These are phyloP conservation scores for Aciculoconidium aculeatum DNA, from an alignment of 805 yeast genomes.

Conservation along the genomic window DNA sequence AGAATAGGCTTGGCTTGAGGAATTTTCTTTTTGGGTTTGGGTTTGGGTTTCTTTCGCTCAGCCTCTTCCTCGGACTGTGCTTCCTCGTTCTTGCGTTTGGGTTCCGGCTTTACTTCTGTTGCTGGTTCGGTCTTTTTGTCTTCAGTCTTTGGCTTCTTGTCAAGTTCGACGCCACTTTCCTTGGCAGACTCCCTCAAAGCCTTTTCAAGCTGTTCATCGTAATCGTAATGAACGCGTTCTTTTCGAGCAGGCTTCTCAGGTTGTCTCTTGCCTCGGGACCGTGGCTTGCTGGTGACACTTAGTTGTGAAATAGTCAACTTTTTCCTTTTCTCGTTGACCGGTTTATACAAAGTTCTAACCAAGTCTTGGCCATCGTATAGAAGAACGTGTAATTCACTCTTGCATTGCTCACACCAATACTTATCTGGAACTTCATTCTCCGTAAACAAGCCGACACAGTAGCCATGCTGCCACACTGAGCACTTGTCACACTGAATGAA, in stretches of 20 bases:
- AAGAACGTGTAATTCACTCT: slow-evolving; percentile 71
- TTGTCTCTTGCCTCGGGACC: slow-evolving; percentile 19
- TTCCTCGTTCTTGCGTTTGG: slow-evolving; percentile 14
- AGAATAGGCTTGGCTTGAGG: slow-evolving; percentile 4
- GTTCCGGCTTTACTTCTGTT: slow-evolving; percentile 12
- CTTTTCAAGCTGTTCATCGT: slow-evolving; percentile 38
- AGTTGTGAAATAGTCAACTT: slow-evolving; percentile 19
- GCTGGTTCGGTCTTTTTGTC: slow-evolving; percentile 23
- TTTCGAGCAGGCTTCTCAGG: slow-evolving; percentile 17
- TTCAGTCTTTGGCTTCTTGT: slow-evolving; percentile 14
- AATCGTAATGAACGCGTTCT: slow-evolving; percentile 30
- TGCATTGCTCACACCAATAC: slow-evolving; percentile 91
- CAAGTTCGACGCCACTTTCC: slow-evolving; percentile 35
- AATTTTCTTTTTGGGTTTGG: slow-evolving; percentile 7
- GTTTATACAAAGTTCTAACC: slow-evolving; percentile 32
- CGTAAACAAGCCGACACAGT: slow-evolving; percentile 79
- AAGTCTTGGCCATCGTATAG: slow-evolving; percentile 26
- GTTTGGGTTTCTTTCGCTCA: slow-evolving; percentile 4
- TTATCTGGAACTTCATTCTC: slow-evolving; percentile 82
- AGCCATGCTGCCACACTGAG: slow-evolving; percentile 97
- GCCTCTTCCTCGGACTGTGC: slow-evolving; percentile 10
- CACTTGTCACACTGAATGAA: slow-evolving; percentile 86
- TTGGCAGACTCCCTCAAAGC: slow-evolving; percentile 55
- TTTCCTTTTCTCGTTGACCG: slow-evolving; percentile 38
- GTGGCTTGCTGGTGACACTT: slow-evolving; percentile 11